Base-by-base conservation (phyloP, 2,329 filamentous ascomycete species). In the Colletotrichum liriopes region DNA sequence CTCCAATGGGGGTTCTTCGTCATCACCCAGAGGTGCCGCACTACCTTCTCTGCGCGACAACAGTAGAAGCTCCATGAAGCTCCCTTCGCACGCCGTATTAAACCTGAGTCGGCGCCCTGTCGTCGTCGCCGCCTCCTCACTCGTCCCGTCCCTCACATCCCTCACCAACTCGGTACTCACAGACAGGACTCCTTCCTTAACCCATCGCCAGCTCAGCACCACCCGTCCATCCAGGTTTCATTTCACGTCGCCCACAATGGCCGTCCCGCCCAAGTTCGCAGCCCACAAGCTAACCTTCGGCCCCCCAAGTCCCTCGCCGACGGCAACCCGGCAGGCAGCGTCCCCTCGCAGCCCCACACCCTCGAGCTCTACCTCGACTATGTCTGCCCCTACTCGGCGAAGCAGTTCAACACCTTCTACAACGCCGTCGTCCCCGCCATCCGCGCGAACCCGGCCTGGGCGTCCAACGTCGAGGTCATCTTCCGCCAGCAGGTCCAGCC, bases 401-500 rank as follows among this genome's bases (percentile, higher is more conserved):
- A 87, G 79, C 84, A 95, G 77, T 98, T 96, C 89, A 89, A 91
- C 74, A 96, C 93, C 2, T 84, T 98, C 77, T 92, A 92, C 82
- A 85, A 82, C 69, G 83, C 86, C 39, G 89, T 97, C 71, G 85
- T 90, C 72, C 92, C 93, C 1, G 81, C 89, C 59, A 86, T 97
- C 76, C 86, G 87, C 73, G 77, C 86, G 61, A 91, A 91, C 77
- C 91, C 93, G 74, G 77, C 84, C 32, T 86, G 85, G 80, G 81
- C 85, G 18, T 76, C 85, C 72, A 87, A 87, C 73, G 84, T 98
- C 3, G 88, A 93, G 77, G 86, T 97, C 76, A 89, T 98, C 78
- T 94, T 98, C 86, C 93, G 95, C 61, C 95, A 96, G 81, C 95
- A 98, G 81, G 90, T 98, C 78, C 95, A 98, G 85, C 94, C 95